A percentile compares a stretch with the other conserved stretches of the same genome.
Conservation (phyloP, 345 rosid species). For the Nasturtium officinale region DNA sequence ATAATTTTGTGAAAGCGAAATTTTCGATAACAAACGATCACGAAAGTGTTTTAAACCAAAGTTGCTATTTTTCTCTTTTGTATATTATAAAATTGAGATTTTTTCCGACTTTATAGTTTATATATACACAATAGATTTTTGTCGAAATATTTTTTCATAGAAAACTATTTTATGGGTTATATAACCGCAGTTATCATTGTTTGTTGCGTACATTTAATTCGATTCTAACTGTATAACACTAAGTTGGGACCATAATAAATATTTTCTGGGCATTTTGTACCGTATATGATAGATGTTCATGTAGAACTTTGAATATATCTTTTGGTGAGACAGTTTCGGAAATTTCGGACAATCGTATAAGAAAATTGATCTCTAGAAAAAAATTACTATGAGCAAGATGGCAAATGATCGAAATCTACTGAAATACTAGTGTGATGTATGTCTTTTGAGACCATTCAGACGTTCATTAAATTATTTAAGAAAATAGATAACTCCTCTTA, state of each 20-base stretch:
- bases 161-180: slow-evolving; percentile 11
- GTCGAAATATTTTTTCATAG: background rate
- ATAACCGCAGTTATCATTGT: slow-evolving; percentile 34
- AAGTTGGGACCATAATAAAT: slow-evolving; percentile 35
- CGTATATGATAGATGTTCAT: slow-evolving; percentile 8
- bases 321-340: background rate
- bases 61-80: slow-evolving; percentile 7
- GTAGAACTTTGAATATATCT: background rate
- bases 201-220: slow-evolving; percentile 39
- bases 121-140: background rate
- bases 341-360: background rate
- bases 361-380: background rate
- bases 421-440: background rate
- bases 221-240: slow-evolving; percentile 31
- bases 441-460: background rate
- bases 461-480: background rate
- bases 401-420: background rate
- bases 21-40: background rate
- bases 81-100: background rate
- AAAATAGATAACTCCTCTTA: background rate
- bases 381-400: background rate
- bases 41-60: background rate
- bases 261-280: background rate
- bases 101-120: background rate
- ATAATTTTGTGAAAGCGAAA: slow-evolving; percentile 10